Conservation (phyloP, 331 rosid species). For the Pyracantha coccinea region DNA sequence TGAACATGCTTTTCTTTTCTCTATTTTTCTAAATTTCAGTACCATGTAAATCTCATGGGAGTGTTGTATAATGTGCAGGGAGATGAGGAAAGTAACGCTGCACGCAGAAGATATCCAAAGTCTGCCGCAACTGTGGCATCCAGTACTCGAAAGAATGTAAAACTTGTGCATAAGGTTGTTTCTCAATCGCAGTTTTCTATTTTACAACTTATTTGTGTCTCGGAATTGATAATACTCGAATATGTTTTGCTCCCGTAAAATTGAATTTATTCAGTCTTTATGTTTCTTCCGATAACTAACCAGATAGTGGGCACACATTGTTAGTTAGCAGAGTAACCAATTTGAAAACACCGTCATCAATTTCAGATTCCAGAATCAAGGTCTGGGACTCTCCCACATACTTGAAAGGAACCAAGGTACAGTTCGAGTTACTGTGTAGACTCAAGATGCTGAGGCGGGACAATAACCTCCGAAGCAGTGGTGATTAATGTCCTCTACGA, state of each 20-base stretch:
- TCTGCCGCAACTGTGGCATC: background rate
- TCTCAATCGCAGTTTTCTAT: background rate
- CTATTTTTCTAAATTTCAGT: background rate
- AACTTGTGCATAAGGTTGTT: conserved; percentile 14
- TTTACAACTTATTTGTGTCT: background rate
- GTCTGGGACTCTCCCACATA: background rate
- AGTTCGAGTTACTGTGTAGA: too few relatives aligned
- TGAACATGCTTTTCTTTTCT: background rate
- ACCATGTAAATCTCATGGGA: background rate
- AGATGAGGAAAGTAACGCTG: conserved; percentile 1
- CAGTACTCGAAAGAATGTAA: background rate
- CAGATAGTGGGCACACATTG: background rate
- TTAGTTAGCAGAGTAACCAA: background rate
- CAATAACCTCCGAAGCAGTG: too few relatives aligned
- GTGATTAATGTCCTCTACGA: too few relatives aligned
- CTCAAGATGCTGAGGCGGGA: too few relatives aligned
- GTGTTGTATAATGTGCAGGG: conserved; percentile 10
- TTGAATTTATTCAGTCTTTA: background rate
- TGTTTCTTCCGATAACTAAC: background rate
- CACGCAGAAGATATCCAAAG: background rate
- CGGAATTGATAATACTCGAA: background rate
- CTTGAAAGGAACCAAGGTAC: conserved; percentile 20
- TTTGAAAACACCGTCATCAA: conserved; percentile 1
- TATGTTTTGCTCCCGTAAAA: background rate
- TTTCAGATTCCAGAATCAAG: conserved; percentile 4